Base-by-base conservation (phyloP, 2,329 filamentous ascomycete genomes). In the Botrytis paeoniae region DNA sequence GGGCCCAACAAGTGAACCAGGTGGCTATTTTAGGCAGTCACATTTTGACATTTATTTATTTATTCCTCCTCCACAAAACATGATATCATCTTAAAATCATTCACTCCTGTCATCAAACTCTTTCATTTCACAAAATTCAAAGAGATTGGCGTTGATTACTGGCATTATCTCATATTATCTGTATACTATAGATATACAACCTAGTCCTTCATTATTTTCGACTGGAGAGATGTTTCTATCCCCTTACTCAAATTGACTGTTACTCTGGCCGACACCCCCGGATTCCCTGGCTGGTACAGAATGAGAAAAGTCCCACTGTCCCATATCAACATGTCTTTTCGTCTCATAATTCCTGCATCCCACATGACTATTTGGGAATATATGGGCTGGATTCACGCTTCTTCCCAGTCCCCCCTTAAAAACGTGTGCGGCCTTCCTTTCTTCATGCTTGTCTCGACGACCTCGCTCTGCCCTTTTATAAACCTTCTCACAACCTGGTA, bases 381-480 rank as follows among this genome's bases (percentile, higher is more conserved):
- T 22, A n/a, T 39, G 35, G 37, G 25, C 22, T n/a, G 9, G 60
- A 39, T 39, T 35, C 7, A n/a, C 35, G 20, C 59, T 32, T 39
- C 22, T 61, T 20, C 29, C 22, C 5, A 37, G 22, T 18, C 1
- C 22, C 22, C 37, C 22, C 2, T n/a, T 18, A 4, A 37, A 37
- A 18, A 25, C 16, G 20, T 62, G 60, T 62, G 60, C 60, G 25
- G 60, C 60, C 22, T 62, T 62, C 60, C 60, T 62, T 62, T 62
- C 60, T 62, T 62, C 60, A 62, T 62, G 60, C 25, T 62, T 62
- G 25, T 62, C 60, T n/a, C 60, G 35, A 39, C 60, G 35, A 18
- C 60, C 60, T n/a, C 60, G 35, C 60, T 62, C 60, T 62, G 35
- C 60, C 25, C 60, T 62, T 62, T 62, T 62, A 39, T 62, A 62